phyloP scores from a whole-genome alignment of 352 stramenopile genomes.

The Elongisporangium prolatum region DNA sequence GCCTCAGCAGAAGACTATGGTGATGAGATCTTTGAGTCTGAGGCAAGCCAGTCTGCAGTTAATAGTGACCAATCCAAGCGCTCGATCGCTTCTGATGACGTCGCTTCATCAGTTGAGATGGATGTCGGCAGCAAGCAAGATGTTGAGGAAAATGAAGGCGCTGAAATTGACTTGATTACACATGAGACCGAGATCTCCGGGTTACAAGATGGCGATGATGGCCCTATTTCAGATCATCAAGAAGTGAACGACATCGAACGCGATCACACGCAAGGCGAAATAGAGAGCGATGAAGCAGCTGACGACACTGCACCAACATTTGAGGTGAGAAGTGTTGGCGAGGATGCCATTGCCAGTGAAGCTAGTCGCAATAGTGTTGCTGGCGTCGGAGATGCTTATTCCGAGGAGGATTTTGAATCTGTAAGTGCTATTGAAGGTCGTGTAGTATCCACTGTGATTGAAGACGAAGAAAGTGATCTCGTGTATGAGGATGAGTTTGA shows the following conservation, averaged over 20 bases:
- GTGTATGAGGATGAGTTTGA: conserved; percentile 10
- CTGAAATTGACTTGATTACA: background rate
- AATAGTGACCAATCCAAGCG: conserved; percentile 4
- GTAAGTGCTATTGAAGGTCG: background rate
- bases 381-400: conserved; percentile 3
- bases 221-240: conserved; percentile 3
- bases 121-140: conserved; percentile 5
- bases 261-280: background rate
- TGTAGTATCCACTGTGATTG: background rate
- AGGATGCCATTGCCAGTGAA: background rate
- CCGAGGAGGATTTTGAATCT: conserved; percentile 2
- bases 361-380: background rate
- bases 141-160: conserved; percentile 4
- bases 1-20: conserved; percentile 2
- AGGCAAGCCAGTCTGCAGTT: conserved; percentile 2
- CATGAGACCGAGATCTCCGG: background rate
- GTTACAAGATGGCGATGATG: conserved; percentile 3
- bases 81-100: conserved; percentile 1
- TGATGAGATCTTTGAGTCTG: conserved; percentile 1
- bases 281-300: conserved; percentile 1
- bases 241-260: conserved; percentile 7
- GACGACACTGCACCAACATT: background rate
- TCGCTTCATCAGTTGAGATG: conserved; percentile 6
- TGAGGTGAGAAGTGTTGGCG: background rate
- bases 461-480: background rate